These are phyloP conservation scores for Nissolia schottii DNA, from an alignment of 306 rosid species.

Conservation along the genomic window DNA sequence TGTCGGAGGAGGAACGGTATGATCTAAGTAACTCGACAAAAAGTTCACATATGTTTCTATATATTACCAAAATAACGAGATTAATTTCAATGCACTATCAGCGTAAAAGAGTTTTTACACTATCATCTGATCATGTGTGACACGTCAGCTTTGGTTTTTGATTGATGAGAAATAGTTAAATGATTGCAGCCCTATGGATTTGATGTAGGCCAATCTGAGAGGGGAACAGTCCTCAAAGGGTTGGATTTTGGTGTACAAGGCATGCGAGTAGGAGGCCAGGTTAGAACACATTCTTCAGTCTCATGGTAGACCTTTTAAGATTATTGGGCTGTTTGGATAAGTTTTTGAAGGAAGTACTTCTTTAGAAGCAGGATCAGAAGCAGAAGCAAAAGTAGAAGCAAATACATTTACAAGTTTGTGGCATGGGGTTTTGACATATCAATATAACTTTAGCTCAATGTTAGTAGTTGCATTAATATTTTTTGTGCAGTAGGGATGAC, in stretches of 20 bases:
- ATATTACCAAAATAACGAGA: background rate
- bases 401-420: background rate
- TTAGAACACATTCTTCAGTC: constrained; percentile 34
- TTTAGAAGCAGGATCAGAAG: too few species aligned
- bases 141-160: constrained; percentile 1
- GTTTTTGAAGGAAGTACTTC: too few species aligned
- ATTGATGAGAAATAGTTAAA: constrained; percentile 29
- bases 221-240: constrained; percentile 84
- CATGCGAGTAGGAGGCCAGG: constrained; percentile 97
- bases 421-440: background rate
- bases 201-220: constrained; percentile 88
- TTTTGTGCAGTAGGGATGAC: background rate
- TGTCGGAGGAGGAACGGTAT: constrained; percentile 97
- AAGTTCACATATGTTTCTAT: background rate
- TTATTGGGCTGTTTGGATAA: too few species aligned
- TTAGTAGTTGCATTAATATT: background rate
- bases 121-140: too few species aligned
- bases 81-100: too few species aligned
- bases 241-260: constrained; percentile 89
- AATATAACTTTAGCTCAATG: constrained; percentile 1
- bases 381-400: too few species aligned
- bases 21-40: constrained; percentile 19
- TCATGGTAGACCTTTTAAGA: background rate
- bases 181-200: constrained; percentile 94
- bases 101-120: too few species aligned